phyloP scores from a whole-genome alignment of 768 basidiomycete genomes.

The Tephrocybe rancida region DNA sequence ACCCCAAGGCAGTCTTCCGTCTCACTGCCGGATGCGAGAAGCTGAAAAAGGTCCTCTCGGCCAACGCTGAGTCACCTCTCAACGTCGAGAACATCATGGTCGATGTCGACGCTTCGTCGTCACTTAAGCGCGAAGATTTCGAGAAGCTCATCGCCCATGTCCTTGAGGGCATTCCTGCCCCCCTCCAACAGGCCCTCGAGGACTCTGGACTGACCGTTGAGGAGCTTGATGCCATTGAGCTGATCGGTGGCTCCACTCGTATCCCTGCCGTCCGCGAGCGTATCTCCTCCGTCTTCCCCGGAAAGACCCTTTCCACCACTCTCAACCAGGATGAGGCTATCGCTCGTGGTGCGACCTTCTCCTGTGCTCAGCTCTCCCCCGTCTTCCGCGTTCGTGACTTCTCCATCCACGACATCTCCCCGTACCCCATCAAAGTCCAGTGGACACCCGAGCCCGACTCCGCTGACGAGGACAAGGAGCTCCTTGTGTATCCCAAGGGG shows the following conservation, averaged over 20 bases:
- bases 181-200: slow-evolving; percentile 76
- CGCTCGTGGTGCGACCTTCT: slow-evolving; percentile 94
- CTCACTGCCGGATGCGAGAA: slow-evolving; percentile 87
- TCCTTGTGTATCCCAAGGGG: slow-evolving; percentile 85
- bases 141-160: slow-evolving; percentile 77
- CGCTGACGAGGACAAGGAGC: slow-evolving; percentile 87
- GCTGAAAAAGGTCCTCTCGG: slow-evolving; percentile 95
- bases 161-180: slow-evolving; percentile 74
- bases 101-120: slow-evolving; percentile 91
- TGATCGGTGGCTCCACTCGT: slow-evolving; percentile 92
- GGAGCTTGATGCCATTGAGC: slow-evolving; percentile 88
- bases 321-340: slow-evolving; percentile 98
- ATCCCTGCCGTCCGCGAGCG: slow-evolving; percentile 88
- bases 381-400: slow-evolving; percentile 98
- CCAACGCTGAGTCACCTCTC: slow-evolving; percentile 86
- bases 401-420: slow-evolving; percentile 80
- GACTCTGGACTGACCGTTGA: slow-evolving; percentile 83
- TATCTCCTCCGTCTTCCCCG: slow-evolving; percentile 82
- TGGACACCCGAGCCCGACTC: slow-evolving; percentile 81
- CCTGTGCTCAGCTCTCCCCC: slow-evolving; percentile 96
- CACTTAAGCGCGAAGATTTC: slow-evolving; percentile 79
- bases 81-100: slow-evolving; percentile 97
- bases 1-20: slow-evolving; percentile 93
- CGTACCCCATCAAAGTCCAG: slow-evolving; percentile 88
- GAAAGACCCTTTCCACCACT: slow-evolving; percentile 85